Conservation (phyloP, 192 early-diverging fungal genomes). For the Lobosporangium transversale region DNA sequence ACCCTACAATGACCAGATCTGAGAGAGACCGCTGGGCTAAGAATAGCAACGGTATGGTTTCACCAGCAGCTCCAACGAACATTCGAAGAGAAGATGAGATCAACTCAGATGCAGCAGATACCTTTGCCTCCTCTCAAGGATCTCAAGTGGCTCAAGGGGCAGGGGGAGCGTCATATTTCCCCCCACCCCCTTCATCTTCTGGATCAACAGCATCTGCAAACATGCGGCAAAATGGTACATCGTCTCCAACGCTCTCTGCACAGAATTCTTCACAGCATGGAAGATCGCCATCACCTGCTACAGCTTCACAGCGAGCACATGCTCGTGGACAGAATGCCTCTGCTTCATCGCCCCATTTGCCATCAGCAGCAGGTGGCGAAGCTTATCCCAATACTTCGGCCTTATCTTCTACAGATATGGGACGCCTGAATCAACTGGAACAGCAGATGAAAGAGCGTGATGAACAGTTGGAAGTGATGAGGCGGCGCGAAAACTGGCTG, state of each 20-base stretch:
- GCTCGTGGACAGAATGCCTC: neutral
- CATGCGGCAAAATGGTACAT: neutral
- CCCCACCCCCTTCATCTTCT: conserved; percentile 9
- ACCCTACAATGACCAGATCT: conserved; percentile 3
- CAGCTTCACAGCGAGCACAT: neutral
- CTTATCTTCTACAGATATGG: neutral
- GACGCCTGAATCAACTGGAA: conserved; percentile 13
- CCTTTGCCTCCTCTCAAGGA: neutral
- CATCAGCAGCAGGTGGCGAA: neutral
- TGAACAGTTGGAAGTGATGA: conserved; percentile 19
- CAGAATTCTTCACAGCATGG: neutral
- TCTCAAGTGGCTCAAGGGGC: too few species aligned
- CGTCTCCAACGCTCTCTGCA: neutral
- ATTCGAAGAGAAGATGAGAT: conserved; percentile 11
- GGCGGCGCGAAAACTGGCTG: conserved; percentile 42
- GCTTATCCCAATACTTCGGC: too few species aligned
- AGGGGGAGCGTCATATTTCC: neutral
- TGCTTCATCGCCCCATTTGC: conserved; percentile 1
- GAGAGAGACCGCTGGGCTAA: conserved; percentile 20
- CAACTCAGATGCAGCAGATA: conserved; percentile 28
- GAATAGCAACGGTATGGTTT: neutral
- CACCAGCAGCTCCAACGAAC: conserved; percentile 4
- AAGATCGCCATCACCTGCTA: conserved; percentile 18
- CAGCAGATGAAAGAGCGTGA: conserved; percentile 30
- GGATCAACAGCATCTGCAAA: too few species aligned